phyloP scores from a whole-genome alignment of 257 asterid genomes.

The Nicotiana benthamiana region DNA sequence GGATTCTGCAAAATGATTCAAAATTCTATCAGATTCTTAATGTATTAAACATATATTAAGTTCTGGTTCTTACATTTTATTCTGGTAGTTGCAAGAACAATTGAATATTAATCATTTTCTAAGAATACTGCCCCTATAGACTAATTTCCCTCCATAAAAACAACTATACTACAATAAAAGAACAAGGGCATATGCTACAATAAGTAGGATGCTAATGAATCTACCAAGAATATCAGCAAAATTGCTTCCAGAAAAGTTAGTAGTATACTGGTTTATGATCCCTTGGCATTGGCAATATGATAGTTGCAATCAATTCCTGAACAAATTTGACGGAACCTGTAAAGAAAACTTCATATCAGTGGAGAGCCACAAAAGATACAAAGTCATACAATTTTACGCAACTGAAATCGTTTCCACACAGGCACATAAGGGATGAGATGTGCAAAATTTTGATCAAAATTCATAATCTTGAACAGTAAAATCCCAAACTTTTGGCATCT shows the following conservation, averaged over 20 bases:
- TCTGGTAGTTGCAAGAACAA: not conserved
- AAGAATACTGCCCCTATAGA: not conserved
- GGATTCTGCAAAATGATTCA: not conserved
- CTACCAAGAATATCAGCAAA: not conserved
- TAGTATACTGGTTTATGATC: not conserved
- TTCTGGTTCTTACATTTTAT: not conserved
- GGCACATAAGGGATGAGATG: not conserved
- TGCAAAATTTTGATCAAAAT: not conserved
- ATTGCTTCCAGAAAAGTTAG: not conserved
- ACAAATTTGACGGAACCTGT: slow-evolving; percentile 78
- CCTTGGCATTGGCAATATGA: not conserved
- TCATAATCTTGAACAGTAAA: not conserved
- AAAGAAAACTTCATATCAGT: slow-evolving; percentile 2
- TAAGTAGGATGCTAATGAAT: not conserved
- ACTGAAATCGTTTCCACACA: not conserved
- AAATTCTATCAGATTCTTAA: not conserved
- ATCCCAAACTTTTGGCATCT: not conserved
- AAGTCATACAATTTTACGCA: not conserved
- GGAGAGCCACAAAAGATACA: not conserved
- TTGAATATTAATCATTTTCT: not conserved
- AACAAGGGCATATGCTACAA: not conserved
- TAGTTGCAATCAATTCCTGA: slow-evolving; percentile 36
- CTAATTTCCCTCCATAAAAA: not conserved
- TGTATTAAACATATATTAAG: not conserved
- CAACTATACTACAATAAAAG: not conserved